Base-by-base conservation (phyloP, 306 rosid species). In the Fragaria ananassa region DNA sequence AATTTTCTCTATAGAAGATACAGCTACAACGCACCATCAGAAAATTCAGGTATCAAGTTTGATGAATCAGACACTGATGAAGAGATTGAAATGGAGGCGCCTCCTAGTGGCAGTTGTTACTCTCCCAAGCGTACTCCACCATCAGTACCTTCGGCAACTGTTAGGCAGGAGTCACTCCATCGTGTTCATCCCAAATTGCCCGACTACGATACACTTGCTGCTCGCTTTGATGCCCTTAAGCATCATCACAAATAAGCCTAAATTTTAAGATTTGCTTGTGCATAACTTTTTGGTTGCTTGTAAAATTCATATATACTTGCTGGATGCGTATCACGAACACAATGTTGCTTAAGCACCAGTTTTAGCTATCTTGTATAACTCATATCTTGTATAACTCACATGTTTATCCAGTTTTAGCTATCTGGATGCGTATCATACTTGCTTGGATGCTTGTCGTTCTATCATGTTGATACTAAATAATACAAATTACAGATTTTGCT, bases 181-280 rank as follows among this genome's bases (percentile, higher is more conserved):
- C 62, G 82, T 45, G 91, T 89, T 84, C 97, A 96, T 80, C 98
- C 98, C 3, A 96, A 92, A 68, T 78, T 96, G 82, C 99, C 99
- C 2, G 93, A 96, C 85, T 92, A 89, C 17, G 97, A 90, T 51
- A 79, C 87, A 64, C 96, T 96, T 39, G 80, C 99, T 3, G 98
- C 99, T 6, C 97, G 93, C 27, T 96, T 96, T 65, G 97, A 96
- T 72, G 90, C 97, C 13, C 90, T 96, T 50, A 96, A 95, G 82
- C 51, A 79, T 87, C 87, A 83, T 89, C 86, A 69, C 57, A 95
- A 90, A 86, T 85, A 81, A n/a, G 4, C 21, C 15, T 58, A 4
- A 6, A 17, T 44, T 19, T 44, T 7, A 15, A 62, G 68, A 63
- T 25, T 19, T 51, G 64, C 64, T 6, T 17, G 41, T 60, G 60